A percentile compares a stretch with the other conserved stretches of the same genome.
Conservation (phyloP, 169 alveolate species). For the Cryptosporidium andersoni region DNA sequence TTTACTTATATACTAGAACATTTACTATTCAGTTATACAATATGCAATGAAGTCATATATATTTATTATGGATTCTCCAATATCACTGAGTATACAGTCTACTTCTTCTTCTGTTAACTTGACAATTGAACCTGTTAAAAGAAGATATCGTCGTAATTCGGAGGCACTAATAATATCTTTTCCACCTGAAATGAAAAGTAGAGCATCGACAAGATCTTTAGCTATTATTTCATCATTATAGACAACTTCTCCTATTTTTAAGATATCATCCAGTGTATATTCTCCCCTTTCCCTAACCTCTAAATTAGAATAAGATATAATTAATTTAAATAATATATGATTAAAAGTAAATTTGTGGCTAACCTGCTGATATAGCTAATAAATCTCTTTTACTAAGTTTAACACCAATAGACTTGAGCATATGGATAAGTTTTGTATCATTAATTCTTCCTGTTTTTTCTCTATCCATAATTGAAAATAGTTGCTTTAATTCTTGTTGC, state of each 20-base stretch:
- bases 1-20: not conserved
- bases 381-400: constrained; percentile 52
- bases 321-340: not conserved
- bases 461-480: constrained; percentile 48
- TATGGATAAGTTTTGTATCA: constrained; percentile 38
- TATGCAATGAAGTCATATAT: constrained; percentile 59
- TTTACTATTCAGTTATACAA: constrained; percentile 36
- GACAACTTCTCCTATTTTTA: constrained; percentile 60
- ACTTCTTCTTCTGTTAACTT: constrained; percentile 54
- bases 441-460: constrained; percentile 45
- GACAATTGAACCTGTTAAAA: constrained; percentile 20
- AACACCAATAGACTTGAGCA: constrained; percentile 63
- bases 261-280: constrained; percentile 25
- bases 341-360: not conserved
- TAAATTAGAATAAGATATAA: not conserved
- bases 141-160: constrained; percentile 16
- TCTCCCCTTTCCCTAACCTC: constrained; percentile 49
- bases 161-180: constrained; percentile 25
- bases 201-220: constrained; percentile 15
- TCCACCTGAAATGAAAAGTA: constrained; percentile 38
- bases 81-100: constrained; percentile 45
- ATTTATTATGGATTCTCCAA: constrained; percentile 43
- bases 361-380: constrained; percentile 67
- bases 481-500: constrained; percentile 43
- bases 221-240: constrained; percentile 55